phyloP scores from a whole-genome alignment of 169 alveolate species.

The Pseudocohnilembus persalinus region DNA sequence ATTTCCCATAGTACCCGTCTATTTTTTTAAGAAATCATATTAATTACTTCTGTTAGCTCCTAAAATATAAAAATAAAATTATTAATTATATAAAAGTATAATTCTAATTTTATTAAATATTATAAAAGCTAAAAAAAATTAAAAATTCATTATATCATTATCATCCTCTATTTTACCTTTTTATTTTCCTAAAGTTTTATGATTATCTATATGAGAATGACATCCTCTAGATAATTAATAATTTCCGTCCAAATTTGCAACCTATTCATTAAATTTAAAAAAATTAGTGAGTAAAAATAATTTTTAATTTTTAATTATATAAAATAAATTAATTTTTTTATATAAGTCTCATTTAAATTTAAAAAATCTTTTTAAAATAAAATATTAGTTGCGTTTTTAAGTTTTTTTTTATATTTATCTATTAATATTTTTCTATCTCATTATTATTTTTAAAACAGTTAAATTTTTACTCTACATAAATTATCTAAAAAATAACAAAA shows the following conservation, averaged over 20 bases:
- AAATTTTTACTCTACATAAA: no score
- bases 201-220: slow-evolving; percentile 63
- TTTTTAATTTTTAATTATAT: no score
- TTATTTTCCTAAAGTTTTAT: slow-evolving; percentile 82
- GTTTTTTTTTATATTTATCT: no score
- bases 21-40: slow-evolving; percentile 50
- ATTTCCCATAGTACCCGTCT: slow-evolving; percentile 61
- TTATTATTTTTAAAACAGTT: no score
- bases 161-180: slow-evolving; percentile 43
- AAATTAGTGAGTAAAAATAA: neutral
- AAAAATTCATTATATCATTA: neutral
- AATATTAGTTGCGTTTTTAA: no score
- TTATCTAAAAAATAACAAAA: no score
- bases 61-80: slow-evolving; percentile 9
- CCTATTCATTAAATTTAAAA: slow-evolving; percentile 3
- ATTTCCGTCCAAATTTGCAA: slow-evolving; percentile 78
- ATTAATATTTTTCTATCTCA: no score
- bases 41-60: slow-evolving; percentile 67
- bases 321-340: no score
- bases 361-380: no score
- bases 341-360: neutral
- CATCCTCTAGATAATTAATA: slow-evolving; percentile 64
- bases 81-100: neutral
- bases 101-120: neutral
- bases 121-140: no score